phyloP scores from a whole-genome alignment of 805 yeast genomes.

The Lachancea fermentati region DNA sequence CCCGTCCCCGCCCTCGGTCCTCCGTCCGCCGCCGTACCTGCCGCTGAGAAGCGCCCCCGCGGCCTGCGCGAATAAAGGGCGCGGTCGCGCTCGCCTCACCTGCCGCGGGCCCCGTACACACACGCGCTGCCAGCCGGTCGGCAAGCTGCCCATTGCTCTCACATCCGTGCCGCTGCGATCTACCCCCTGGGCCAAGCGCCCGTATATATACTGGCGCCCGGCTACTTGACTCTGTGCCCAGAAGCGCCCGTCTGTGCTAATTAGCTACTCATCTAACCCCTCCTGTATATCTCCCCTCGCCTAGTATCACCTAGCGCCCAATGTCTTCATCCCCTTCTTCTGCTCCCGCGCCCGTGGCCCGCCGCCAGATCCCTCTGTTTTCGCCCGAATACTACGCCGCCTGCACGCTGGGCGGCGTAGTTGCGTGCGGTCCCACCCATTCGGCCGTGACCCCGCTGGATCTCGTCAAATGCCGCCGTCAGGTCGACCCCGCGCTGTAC shows the following conservation, averaged over 20 bases:
- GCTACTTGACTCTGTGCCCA: too few relatives aligned
- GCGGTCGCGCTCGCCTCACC: too few relatives aligned
- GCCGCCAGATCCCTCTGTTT: conserved; percentile 7
- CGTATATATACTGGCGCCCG: too few relatives aligned
- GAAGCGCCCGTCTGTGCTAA: too few relatives aligned
- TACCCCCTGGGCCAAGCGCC: too few relatives aligned
- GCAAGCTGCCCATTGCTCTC: too few relatives aligned
- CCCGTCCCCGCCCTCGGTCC: neutral
- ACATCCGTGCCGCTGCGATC: too few relatives aligned
- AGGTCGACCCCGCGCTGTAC: conserved; percentile 72
- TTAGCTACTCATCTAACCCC: too few relatives aligned
- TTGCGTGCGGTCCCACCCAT: conserved; percentile 97
- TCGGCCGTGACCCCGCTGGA: conserved; percentile 90
- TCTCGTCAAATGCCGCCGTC: conserved; percentile 88
- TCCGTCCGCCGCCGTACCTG: neutral
- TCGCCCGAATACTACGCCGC: conserved; percentile 32
- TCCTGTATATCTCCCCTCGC: neutral
- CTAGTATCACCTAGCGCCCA: neutral
- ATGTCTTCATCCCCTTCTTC: neutral
- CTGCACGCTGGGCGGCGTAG: conserved; percentile 54
- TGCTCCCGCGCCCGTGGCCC: neutral
- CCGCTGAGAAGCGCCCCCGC: too few relatives aligned
- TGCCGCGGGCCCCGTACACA: too few relatives aligned
- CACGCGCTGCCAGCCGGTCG: too few relatives aligned
- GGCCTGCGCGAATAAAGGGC: too few relatives aligned